Base-by-base conservation (phyloP, 1,139 yeast species). In the Zygosaccharomyces pseudobailii region DNA sequence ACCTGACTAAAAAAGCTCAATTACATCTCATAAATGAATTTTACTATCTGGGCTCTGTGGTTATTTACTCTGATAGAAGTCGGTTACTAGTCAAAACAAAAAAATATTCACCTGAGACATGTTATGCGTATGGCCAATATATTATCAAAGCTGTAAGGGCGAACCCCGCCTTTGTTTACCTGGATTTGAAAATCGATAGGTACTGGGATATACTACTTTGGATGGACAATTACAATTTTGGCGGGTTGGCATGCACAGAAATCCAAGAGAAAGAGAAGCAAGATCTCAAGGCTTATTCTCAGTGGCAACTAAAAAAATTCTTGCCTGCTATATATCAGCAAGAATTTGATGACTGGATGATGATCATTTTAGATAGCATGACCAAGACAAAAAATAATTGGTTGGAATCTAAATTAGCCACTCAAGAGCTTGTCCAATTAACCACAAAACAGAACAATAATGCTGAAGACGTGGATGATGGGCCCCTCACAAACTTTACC, bases 201-300 rank as follows among this genome's bases (percentile, higher is more conserved):
- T 90, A 88, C 61, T 92, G 98, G 98, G 97, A 92, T 65, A 63
- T 86, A 19, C 71, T 94, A 52, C 71, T 92, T 3, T 94, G 98
- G 97, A 87, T 90, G 95, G 97, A 94, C 64, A 83, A 84, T 57
- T 81, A 78, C 58, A 94, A 94, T 61, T 89, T 74, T 65, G 87
- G 95, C 37, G 99, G 98, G 4, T 74, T 89, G 49, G 81, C 82
- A 23, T 85, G 95, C 62, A 67, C 71, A 17, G 76, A 77, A 48
- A 79, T 86, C 36, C 71, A 78, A n/a, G 74, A 68, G 17, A 76
- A 73, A 8, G 87, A 82, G 6, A 68, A 69, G 20, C 87, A 84
- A 57, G 74, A 74, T 32, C 69, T 85, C 51, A 71, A 72, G 24
- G 82, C 84, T 2, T 74, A 75, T 43, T 82, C 86, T 46, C 75